Conservation (phyloP, 371 early-diverging fungal genomes). For the Dipsacomyces acuminosporus region DNA sequence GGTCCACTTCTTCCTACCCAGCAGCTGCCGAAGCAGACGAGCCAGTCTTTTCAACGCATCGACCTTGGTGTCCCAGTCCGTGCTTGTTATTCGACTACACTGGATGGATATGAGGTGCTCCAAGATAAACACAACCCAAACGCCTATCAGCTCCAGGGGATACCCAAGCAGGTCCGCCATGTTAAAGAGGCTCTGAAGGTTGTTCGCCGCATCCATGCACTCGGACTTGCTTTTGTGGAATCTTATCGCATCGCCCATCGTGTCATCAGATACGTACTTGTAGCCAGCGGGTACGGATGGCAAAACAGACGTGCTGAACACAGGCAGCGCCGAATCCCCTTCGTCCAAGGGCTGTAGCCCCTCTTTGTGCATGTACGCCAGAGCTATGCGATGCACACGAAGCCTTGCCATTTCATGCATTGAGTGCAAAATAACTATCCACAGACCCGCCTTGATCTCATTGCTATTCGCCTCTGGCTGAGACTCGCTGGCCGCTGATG, state of each 20-base stretch:
- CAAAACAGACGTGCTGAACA: not conserved
- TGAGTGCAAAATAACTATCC: slow-evolving; percentile 12
- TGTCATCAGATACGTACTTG: slow-evolving; percentile 1
- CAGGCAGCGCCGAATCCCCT: not conserved
- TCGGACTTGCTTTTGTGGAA: slow-evolving; percentile 17
- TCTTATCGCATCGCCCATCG: slow-evolving; percentile 12
- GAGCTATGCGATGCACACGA: slow-evolving; percentile 17
- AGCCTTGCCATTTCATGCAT: slow-evolving; percentile 18
- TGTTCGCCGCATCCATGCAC: slow-evolving; percentile 21
- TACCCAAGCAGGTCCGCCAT: not conserved
- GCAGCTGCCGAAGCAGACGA: slow-evolving; percentile 10
- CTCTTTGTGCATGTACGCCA: slow-evolving; percentile 16
- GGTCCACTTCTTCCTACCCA: slow-evolving; percentile 22
- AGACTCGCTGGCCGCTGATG: not conserved
- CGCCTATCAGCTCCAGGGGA: slow-evolving; percentile 12
- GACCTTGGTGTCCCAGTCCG: not conserved
- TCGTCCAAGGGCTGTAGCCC: not conserved
- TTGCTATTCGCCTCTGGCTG: not conserved
- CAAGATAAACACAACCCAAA: slow-evolving; percentile 18
- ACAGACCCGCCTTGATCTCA: slow-evolving; percentile 9
- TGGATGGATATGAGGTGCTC: slow-evolving; percentile 18
- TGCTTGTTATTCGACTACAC: not conserved
- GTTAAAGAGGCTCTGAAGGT: slow-evolving; percentile 8
- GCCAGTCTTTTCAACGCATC: slow-evolving; percentile 24
- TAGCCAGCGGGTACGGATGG: not conserved